Percentiles rank a stretch among this genome's conserved stretches.
These are phyloP conservation scores for Forsythia viridissima DNA, from an alignment of 257 asterid species.

Conservation along the genomic window DNA sequence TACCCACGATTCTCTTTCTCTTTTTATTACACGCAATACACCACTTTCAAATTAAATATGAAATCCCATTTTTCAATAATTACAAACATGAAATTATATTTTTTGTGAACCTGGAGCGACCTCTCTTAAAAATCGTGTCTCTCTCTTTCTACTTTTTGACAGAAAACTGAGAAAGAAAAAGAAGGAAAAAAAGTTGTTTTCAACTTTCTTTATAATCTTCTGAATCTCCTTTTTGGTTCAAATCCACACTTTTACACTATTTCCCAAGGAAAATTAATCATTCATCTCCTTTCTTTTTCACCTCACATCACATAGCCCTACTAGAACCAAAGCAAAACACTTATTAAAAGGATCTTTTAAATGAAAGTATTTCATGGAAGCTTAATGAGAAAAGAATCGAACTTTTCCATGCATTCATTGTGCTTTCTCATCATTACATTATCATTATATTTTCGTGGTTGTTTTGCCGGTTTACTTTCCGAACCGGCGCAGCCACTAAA, in stretches of 20 bases:
- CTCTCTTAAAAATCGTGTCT: neutral
- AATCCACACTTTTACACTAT: constrained; percentile 28
- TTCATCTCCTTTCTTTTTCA: neutral
- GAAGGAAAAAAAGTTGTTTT: constrained; percentile 23
- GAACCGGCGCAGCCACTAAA: constrained; percentile 72
- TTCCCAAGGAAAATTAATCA: constrained; percentile 16
- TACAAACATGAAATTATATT: constrained; percentile 10
- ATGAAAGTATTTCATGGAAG: constrained; percentile 23
- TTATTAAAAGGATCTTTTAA: neutral
- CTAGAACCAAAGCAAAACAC: constrained; percentile 16
- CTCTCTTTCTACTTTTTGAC: neutral
- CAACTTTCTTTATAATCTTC: constrained; percentile 30
- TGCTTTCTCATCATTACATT: constrained; percentile 17
- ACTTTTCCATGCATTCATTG: constrained; percentile 1
- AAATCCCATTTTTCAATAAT: neutral
- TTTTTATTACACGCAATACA: neutral
- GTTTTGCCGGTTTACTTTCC: constrained; percentile 33
- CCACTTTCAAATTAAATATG: constrained; percentile 20
- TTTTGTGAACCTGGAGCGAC: constrained; percentile 6
- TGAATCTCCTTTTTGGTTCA: constrained; percentile 36
- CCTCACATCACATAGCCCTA: neutral
- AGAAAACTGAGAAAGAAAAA: neutral
- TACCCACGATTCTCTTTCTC: constrained; percentile 13
- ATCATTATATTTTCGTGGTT: constrained; percentile 13
- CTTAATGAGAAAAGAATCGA: constrained; percentile 15